Evolutionary conservation across 805 yeast genomes (phyloP).

Genomic region (Cyberlindnera saturnus): DNA sequence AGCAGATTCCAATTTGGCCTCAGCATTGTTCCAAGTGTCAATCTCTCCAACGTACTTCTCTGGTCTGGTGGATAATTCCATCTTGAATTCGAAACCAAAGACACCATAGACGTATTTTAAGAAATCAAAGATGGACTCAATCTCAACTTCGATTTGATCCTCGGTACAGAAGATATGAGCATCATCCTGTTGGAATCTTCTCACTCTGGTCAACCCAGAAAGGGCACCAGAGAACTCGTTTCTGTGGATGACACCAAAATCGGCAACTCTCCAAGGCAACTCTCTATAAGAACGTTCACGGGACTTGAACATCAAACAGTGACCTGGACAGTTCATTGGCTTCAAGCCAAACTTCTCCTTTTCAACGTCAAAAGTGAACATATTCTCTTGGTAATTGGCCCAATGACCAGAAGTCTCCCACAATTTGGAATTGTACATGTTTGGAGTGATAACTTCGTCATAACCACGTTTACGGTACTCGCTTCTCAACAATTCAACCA

Average conservation of each 20-base stretch:
- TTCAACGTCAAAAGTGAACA: constrained; percentile 95
- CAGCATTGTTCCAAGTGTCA: constrained; percentile 93
- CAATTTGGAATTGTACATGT: constrained; percentile 93
- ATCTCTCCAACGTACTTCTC: constrained; percentile 93
- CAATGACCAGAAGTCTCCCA: constrained; percentile 99
- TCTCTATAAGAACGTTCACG: constrained; percentile 95
- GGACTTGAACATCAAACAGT: constrained; percentile 85
- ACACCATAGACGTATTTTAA: constrained; percentile 80
- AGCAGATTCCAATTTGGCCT: constrained; percentile 74
- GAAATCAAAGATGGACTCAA: constrained; percentile 79
- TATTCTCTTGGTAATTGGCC: constrained; percentile 95
- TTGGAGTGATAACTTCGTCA: constrained; percentile 98
- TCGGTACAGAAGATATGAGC: constrained; percentile 95
- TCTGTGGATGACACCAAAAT: constrained; percentile 95
- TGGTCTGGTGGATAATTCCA: constrained; percentile 97
- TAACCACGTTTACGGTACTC: constrained; percentile 93
- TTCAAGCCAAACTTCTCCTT: constrained; percentile 92
- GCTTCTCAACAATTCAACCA: constrained; percentile 69
- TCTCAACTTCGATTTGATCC: constrained; percentile 85
- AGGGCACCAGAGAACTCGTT: constrained; percentile 95
- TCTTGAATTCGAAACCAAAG: constrained; percentile 91
- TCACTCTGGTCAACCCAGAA: constrained; percentile 91
- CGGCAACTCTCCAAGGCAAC: constrained; percentile 98
- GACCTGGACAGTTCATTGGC: constrained; percentile 93
- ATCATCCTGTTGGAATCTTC: constrained; percentile 99